phyloP scores from a whole-genome alignment of 2,329 filamentous ascomycete genomes.

The Coleophoma crateriformis region DNA sequence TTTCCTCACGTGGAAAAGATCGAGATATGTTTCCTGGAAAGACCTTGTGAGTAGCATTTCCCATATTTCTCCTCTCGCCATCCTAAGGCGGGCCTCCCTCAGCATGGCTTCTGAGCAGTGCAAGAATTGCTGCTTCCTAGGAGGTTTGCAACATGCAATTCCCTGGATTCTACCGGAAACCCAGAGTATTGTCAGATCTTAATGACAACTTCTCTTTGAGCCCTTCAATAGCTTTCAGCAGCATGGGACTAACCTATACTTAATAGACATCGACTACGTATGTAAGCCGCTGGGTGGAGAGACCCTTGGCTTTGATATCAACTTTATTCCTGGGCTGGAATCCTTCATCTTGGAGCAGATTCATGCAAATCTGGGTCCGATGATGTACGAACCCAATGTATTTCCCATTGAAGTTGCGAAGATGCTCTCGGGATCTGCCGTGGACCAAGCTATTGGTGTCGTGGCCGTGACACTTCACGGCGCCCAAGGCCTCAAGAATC shows the following conservation, averaged over 20 bases:
- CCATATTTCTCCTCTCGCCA: neutral
- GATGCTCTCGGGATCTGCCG: slow-evolving; percentile 88
- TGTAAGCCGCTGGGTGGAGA: slow-evolving; percentile 97
- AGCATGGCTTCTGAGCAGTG: too few relatives aligned
- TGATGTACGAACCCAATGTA: slow-evolving; percentile 98
- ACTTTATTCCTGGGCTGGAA: slow-evolving; percentile 94
- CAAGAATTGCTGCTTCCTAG: too few relatives aligned
- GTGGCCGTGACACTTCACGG: slow-evolving; percentile 87
- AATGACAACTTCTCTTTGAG: neutral
- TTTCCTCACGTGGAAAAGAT: slow-evolving; percentile 94
- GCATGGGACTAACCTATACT: slow-evolving; percentile 1
- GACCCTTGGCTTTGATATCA: slow-evolving; percentile 95
- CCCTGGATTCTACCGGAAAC: too few relatives aligned
- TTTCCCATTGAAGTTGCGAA: slow-evolving; percentile 99
- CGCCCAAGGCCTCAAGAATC: slow-evolving; percentile 88
- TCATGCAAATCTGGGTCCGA: slow-evolving; percentile 85
- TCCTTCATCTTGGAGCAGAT: slow-evolving; percentile 94
- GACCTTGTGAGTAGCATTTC: slow-evolving; percentile 40
- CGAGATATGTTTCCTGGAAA: slow-evolving; percentile 90
- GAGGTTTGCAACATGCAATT: too few relatives aligned
- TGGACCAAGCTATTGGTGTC: slow-evolving; percentile 94
- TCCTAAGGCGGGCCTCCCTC: too few relatives aligned
- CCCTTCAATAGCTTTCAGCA: slow-evolving; percentile 1
- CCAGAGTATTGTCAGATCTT: too few relatives aligned
- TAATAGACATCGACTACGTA: slow-evolving; percentile 77